phyloP scores from a whole-genome alignment of 1,284 basidiomycete species.

The Heterobasidion parviporum region DNA sequence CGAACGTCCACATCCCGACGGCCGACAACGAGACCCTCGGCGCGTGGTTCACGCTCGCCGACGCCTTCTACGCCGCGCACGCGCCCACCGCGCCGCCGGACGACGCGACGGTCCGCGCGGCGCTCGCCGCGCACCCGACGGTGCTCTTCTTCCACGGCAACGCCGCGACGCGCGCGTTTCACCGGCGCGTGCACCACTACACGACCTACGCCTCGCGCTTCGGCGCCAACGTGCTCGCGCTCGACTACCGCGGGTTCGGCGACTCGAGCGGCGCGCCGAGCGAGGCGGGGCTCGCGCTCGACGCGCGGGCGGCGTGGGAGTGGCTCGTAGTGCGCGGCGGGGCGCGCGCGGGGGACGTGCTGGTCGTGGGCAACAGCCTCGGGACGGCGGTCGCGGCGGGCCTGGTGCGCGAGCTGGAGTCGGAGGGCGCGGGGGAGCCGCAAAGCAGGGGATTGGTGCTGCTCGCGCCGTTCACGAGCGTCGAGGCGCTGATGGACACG shows the following conservation, averaged over 20 bases:
- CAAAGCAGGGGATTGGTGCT: conserved; percentile 59
- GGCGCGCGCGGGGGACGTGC: conserved; percentile 48
- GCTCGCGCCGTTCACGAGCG: conserved; percentile 71
- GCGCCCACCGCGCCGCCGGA: conserved; percentile 23
- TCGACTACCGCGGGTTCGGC: conserved; percentile 91
- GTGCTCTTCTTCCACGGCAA: conserved; percentile 91
- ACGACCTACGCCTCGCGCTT: conserved; percentile 53
- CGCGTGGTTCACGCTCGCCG: conserved; percentile 84
- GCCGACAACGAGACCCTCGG: conserved; percentile 76
- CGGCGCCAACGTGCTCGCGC: conserved; percentile 69
- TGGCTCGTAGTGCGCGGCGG: conserved; percentile 57
- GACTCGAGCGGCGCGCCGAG: conserved; percentile 78
- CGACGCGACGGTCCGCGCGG: conserved; percentile 27
- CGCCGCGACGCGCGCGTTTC: conserved; percentile 66
- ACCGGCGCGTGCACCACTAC: conserved; percentile 58
- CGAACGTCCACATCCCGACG: conserved; percentile 66
- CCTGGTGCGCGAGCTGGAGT: conserved; percentile 48
- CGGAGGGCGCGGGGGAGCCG: conserved; percentile 31
- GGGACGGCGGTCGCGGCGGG: conserved; percentile 74
- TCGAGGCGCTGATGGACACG: conserved; percentile 58
- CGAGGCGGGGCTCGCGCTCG: conserved; percentile 66
- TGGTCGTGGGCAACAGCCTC: conserved; percentile 76
- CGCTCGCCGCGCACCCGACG: conserved; percentile 60
- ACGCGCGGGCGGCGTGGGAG: conserved; percentile 78
- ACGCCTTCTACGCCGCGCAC: conserved; percentile 50